These are phyloP conservation scores for Podaxis sp. DNA, from an alignment of 768 basidiomycete genomes.

Conservation along the genomic window DNA sequence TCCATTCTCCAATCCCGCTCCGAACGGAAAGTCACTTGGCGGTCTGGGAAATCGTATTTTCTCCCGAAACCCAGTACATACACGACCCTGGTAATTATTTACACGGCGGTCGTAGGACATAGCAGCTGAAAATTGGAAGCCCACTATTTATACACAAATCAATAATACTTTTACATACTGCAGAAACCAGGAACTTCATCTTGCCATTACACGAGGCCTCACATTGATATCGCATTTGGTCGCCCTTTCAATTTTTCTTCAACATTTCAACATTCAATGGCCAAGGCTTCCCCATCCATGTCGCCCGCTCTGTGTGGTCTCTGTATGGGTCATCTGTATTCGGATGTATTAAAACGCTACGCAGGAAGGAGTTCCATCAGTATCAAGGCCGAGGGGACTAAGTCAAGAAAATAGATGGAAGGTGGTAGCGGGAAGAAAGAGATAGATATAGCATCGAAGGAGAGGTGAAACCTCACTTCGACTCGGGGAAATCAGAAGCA, in stretches of 20 bases:
- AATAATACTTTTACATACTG: not conserved
- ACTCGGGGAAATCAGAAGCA: not conserved
- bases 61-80: too few relatives aligned
- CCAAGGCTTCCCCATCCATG: constrained; percentile 69
- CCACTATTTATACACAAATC: not conserved
- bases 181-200: not conserved
- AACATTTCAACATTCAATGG: constrained; percentile 46
- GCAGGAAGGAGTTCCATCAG: not conserved
- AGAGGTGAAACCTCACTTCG: not conserved
- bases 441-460: not conserved
- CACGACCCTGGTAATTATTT: too few relatives aligned
- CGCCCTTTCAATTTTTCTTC: constrained; percentile 17
- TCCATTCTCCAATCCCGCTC: too few relatives aligned
- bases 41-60: too few relatives aligned
- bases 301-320: constrained; percentile 62
- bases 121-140: too few relatives aligned
- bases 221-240: not conserved
- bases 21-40: too few relatives aligned
- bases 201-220: not conserved
- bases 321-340: constrained; percentile 55
- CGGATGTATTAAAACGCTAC: constrained; percentile 68
- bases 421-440: not conserved
- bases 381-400: not conserved
- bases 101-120: too few relatives aligned
- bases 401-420: not conserved